Conservation (phyloP, 2,329 filamentous ascomycete genomes). For the Fusarium kyushuense region DNA sequence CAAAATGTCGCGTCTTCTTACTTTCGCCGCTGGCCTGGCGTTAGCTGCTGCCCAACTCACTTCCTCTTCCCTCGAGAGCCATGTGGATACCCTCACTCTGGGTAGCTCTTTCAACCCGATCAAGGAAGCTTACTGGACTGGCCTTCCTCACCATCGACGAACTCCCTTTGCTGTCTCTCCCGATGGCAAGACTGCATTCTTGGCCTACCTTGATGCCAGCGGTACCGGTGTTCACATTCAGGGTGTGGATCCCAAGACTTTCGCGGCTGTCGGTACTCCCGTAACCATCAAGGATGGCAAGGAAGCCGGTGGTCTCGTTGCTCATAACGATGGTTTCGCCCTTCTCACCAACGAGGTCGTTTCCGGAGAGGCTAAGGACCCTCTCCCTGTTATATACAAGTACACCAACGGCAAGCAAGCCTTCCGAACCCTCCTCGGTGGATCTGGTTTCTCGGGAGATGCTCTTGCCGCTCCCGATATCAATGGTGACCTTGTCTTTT, state of each 20-base stretch:
- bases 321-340: slow-evolving; percentile 74
- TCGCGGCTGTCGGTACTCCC: slow-evolving; percentile 63
- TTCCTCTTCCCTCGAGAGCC: slow-evolving; percentile 46
- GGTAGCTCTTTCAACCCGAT: slow-evolving; percentile 66
- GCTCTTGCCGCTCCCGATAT: slow-evolving; percentile 68
- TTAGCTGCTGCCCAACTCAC: slow-evolving; percentile 45
- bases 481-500: slow-evolving; percentile 73
- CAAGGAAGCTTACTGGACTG: slow-evolving; percentile 71
- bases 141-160: slow-evolving; percentile 69
- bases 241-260: slow-evolving; percentile 65
- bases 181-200: slow-evolving; percentile 68
- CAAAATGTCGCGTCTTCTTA: slow-evolving; percentile 45
- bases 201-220: slow-evolving; percentile 70
- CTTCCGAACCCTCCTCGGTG: slow-evolving; percentile 71
- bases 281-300: slow-evolving; percentile 66
- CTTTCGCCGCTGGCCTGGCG: slow-evolving; percentile 45
- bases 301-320: slow-evolving; percentile 71
- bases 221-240: slow-evolving; percentile 69
- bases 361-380: slow-evolving; percentile 62
- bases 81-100: slow-evolving; percentile 61
- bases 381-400: slow-evolving; percentile 69
- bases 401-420: slow-evolving; percentile 66
- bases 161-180: slow-evolving; percentile 73
- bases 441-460: slow-evolving; percentile 63
- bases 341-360: slow-evolving; percentile 69